A percentile compares a stretch with the other conserved stretches of the same genome.
phyloP scores from a whole-genome alignment of 805 yeast genomes.

The Sugiyamaella chiloensis region DNA sequence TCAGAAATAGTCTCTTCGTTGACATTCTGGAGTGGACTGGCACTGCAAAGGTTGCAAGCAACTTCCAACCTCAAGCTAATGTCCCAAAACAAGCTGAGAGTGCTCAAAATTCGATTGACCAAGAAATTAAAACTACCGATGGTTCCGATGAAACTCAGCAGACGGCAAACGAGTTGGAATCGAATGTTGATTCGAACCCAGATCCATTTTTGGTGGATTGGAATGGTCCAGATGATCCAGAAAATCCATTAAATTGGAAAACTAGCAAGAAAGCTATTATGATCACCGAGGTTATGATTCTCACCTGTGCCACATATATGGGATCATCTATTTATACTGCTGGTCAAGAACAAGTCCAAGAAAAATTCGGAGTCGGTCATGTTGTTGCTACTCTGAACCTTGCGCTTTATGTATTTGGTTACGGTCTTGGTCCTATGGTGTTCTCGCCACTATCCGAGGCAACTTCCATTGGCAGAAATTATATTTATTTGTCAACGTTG shows the following conservation, averaged over 20 bases:
- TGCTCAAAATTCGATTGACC: background rate
- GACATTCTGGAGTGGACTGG: constrained; percentile 11
- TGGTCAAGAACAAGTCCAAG: constrained; percentile 41
- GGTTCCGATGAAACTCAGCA: background rate
- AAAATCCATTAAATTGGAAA: constrained; percentile 58
- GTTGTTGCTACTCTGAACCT: constrained; percentile 53
- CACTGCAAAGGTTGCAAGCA: background rate
- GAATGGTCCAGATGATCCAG: constrained; percentile 14
- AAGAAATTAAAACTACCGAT: constrained; percentile 1
- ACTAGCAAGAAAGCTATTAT: constrained; percentile 38
- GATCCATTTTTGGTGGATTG: constrained; percentile 14
- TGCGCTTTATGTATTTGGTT: constrained; percentile 61
- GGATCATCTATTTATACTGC: constrained; percentile 61
- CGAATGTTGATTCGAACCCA: background rate
- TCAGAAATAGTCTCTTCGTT: constrained; percentile 8
- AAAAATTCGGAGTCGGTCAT: constrained; percentile 43
- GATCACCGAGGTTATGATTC: constrained; percentile 40
- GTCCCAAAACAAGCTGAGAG: background rate
- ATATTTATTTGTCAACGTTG: constrained; percentile 44
- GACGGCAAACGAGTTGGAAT: background rate
- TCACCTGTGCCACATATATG: constrained; percentile 53
- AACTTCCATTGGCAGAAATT: constrained; percentile 46
- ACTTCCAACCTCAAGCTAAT: constrained; percentile 6
- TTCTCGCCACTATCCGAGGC: constrained; percentile 60
- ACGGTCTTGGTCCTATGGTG: constrained; percentile 62